phyloP scores from a whole-genome alignment of 768 basidiomycete genomes.

The Leccinum variicolor region DNA sequence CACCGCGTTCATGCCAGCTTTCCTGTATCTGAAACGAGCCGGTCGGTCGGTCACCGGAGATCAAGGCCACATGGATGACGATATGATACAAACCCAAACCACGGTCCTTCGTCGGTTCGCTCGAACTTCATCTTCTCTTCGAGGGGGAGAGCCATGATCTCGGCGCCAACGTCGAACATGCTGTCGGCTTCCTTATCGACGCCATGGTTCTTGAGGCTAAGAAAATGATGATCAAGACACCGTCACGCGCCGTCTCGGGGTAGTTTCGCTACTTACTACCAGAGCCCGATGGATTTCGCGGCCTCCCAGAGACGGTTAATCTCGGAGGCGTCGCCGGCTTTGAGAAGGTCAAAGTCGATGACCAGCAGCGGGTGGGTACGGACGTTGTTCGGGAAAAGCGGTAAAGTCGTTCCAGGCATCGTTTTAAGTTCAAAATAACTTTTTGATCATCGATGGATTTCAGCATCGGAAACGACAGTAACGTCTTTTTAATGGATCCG shows the following conservation, averaged over 20 bases:
- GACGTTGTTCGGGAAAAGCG: constrained; percentile 44
- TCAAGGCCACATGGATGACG: not conserved
- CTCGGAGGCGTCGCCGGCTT: constrained; percentile 34
- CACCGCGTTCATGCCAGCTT: not conserved
- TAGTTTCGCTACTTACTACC: constrained; percentile 42
- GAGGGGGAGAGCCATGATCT: constrained; percentile 37
- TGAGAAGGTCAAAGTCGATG: constrained; percentile 41
- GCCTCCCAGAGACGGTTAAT: constrained; percentile 44
- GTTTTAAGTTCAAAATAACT: not conserved
- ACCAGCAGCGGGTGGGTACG: constrained; percentile 44
- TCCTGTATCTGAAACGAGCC: not conserved
- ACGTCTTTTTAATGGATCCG: too few relatives aligned
- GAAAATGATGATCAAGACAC: not conserved
- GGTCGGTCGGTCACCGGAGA: not conserved
- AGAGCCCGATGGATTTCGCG: constrained; percentile 48
- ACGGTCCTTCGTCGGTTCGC: constrained; percentile 8
- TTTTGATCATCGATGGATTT: not conserved
- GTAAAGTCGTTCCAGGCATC: constrained; percentile 34
- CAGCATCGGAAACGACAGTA: not conserved
- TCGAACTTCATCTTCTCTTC: constrained; percentile 43
- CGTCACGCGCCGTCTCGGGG: not conserved
- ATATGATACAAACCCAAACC: not conserved
- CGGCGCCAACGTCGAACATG: constrained; percentile 43
- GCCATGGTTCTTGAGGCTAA: constrained; percentile 43
- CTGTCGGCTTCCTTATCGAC: constrained; percentile 32